Evolutionary conservation across 1,139 yeast genomes (phyloP).

Genomic region (Suhomyces panamericanus): DNA sequence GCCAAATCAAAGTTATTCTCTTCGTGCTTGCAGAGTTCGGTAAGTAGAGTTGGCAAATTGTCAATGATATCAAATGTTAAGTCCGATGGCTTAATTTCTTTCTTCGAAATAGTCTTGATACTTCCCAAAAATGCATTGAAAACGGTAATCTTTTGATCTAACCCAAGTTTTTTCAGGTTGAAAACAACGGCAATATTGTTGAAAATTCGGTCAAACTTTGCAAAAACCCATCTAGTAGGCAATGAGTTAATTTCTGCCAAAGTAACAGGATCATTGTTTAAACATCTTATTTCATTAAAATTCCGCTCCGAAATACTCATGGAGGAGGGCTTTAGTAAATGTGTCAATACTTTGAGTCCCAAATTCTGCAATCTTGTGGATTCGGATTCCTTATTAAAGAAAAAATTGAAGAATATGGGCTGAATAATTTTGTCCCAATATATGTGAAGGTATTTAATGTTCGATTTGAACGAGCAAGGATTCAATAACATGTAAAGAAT

Average conservation of each 20-base stretch:
- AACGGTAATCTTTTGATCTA: slow-evolving; percentile 30
- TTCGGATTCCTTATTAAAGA: slow-evolving; percentile 28
- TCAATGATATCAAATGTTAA: slow-evolving; percentile 35
- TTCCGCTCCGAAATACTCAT: slow-evolving; percentile 22
- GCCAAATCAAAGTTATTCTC: slow-evolving; percentile 21
- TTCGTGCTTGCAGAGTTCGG: slow-evolving; percentile 22
- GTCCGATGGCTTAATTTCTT: slow-evolving; percentile 30
- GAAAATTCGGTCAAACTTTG: slow-evolving; percentile 34
- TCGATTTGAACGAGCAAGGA: slow-evolving; percentile 21
- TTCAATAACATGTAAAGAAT: slow-evolving; percentile 37
- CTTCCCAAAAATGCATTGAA: slow-evolving; percentile 28
- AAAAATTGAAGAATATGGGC: slow-evolving; percentile 34
- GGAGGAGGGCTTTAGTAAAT: slow-evolving; percentile 24
- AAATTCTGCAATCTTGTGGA: slow-evolving; percentile 28
- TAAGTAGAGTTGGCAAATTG: slow-evolving; percentile 29
- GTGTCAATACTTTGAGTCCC: slow-evolving; percentile 27
- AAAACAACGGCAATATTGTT: slow-evolving; percentile 27
- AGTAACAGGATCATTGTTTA: slow-evolving; percentile 33
- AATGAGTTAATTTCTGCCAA: slow-evolving; percentile 34
- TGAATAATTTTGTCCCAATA: slow-evolving; percentile 44
- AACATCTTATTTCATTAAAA: slow-evolving; percentile 33
- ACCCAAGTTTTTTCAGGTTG: slow-evolving; percentile 24
- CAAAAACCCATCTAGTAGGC: slow-evolving; percentile 36
- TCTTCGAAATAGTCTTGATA: slow-evolving; percentile 29
- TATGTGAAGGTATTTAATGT: slow-evolving; percentile 29